Evolutionary conservation across 352 stramenopile genomes (phyloP).

Genomic region (Blastocystis sp.): DNA sequence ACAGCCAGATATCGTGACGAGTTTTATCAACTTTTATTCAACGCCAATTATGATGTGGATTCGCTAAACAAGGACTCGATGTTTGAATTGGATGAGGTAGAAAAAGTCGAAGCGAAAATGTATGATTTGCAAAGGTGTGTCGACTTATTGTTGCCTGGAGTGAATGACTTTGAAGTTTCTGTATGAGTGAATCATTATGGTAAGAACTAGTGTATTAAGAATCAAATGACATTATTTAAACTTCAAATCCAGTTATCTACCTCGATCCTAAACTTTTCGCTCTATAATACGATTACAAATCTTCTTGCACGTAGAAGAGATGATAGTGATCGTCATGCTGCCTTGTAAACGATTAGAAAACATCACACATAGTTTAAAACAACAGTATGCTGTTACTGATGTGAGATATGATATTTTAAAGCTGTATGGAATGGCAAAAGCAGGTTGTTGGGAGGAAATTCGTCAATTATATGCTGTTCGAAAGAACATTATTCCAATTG

Average conservation of each 20-base stretch:
- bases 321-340: not conserved
- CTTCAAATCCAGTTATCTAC: not conserved
- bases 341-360: not conserved
- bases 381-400: constrained; percentile 26
- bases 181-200: not conserved
- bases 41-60: constrained; percentile 19
- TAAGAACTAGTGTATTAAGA: constrained; percentile 34
- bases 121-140: constrained; percentile 35
- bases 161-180: constrained; percentile 51
- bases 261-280: constrained; percentile 42
- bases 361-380: constrained; percentile 10
- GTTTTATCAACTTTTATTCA: constrained; percentile 19
- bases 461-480: not conserved
- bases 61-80: not conserved
- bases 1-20: not conserved
- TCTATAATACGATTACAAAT: constrained; percentile 43
- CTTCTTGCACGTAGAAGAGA: constrained; percentile 29
- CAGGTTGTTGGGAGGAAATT: constrained; percentile 29
- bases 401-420: constrained; percentile 39
- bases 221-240: constrained; percentile 20
- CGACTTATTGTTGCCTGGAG: constrained; percentile 17
- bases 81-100: constrained; percentile 12
- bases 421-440: not conserved
- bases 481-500: constrained; percentile 52
- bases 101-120: constrained; percentile 20